Conservation (phyloP, 345 rosid species). For the Boechera retrofracta region DNA sequence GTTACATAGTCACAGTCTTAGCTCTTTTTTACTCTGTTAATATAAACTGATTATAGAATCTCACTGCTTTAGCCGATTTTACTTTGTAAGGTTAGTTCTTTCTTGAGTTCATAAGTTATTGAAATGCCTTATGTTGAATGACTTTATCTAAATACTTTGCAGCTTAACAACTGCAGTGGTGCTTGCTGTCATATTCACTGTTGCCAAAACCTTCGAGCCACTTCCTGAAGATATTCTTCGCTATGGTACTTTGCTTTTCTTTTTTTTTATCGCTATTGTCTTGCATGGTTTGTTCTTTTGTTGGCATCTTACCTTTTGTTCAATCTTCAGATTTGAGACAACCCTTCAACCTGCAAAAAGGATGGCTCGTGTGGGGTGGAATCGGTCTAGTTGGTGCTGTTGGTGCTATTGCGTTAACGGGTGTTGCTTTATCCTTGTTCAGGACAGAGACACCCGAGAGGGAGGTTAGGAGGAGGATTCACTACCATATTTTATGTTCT, state of each 20-base stretch:
- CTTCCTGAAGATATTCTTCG: constrained; percentile 81
- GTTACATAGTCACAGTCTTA: constrained; percentile 2
- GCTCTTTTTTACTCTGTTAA: not conserved
- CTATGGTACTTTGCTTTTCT: constrained; percentile 58
- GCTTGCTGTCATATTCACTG: constrained; percentile 71
- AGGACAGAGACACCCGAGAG: constrained; percentile 47
- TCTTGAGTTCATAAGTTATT: constrained; percentile 4
- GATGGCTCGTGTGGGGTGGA: constrained; percentile 49
- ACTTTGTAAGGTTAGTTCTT: not conserved
- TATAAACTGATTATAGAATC: not conserved
- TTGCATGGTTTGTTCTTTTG: constrained; percentile 18
- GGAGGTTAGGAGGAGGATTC: constrained; percentile 41
- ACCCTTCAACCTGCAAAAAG: constrained; percentile 48
- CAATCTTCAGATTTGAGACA: constrained; percentile 43
- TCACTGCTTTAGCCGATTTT: not conserved
- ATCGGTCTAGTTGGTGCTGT: constrained; percentile 47
- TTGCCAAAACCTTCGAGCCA: constrained; percentile 73
- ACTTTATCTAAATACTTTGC: constrained; percentile 42
- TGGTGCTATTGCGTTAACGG: constrained; percentile 48
- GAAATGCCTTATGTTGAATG: constrained; percentile 18
- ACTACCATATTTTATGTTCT: not conserved
- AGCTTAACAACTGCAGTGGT: constrained; percentile 79
- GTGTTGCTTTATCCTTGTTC: constrained; percentile 44
- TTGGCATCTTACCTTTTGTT: constrained; percentile 10
- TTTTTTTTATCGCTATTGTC: not conserved